These are phyloP conservation scores for Sporobolomyces pararoseus DNA, from an alignment of 768 basidiomycete species.

Conservation along the genomic window DNA sequence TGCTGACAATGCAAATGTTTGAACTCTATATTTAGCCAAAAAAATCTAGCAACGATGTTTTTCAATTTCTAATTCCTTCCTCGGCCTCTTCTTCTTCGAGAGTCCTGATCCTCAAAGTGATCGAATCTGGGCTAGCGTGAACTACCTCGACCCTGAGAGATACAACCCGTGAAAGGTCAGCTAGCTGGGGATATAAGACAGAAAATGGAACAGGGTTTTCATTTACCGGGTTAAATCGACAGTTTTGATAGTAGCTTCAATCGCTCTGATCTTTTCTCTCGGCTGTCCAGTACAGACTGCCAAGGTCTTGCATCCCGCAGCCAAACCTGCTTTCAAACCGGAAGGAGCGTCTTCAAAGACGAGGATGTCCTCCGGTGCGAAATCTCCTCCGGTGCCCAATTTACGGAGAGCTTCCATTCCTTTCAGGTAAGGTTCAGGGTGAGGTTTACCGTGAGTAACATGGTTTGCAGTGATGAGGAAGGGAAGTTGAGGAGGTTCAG, in stretches of 20 bases:
- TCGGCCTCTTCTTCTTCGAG: conserved; percentile 39
- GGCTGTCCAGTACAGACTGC: conserved; percentile 80
- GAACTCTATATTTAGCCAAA: no score
- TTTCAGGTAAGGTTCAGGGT: conserved; percentile 78
- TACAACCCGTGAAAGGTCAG: no score
- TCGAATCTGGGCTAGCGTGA: conserved; percentile 8
- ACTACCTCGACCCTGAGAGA: conserved; percentile 37
- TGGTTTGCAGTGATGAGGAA: conserved; percentile 74
- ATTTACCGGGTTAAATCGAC: conserved; percentile 64
- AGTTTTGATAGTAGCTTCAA: conserved; percentile 65
- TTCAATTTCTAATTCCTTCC: neutral
- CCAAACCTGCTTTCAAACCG: conserved; percentile 68
- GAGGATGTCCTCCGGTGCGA: conserved; percentile 47
- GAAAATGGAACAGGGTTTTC: neutral
- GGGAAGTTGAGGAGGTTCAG: conserved; percentile 55
- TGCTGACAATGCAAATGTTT: no score
- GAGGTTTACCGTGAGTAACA: conserved; percentile 73
- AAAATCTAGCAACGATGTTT: neutral
- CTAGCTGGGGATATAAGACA: no score
- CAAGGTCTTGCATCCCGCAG: conserved; percentile 70
- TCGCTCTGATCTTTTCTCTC: conserved; percentile 57
- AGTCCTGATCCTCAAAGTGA: conserved; percentile 31
- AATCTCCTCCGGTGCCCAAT: conserved; percentile 16
- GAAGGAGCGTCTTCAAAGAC: conserved; percentile 88
- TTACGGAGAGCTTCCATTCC: conserved; percentile 58